Conservation (phyloP, 805 yeast genomes). For the Teunomyces lycoperdinae region DNA sequence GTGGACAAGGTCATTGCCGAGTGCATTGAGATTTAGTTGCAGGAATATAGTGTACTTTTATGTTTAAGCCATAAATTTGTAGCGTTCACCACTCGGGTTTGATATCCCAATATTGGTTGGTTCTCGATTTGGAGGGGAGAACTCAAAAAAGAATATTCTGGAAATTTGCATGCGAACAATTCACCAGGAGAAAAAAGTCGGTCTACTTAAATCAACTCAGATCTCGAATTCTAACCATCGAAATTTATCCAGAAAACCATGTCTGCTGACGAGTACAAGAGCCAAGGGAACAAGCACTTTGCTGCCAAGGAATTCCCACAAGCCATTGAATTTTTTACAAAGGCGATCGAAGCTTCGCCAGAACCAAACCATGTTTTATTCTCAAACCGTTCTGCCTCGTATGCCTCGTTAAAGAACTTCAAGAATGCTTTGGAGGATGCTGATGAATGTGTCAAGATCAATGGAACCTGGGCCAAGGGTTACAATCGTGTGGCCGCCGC, state of each 20-base stretch:
- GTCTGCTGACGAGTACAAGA: conserved; percentile 77
- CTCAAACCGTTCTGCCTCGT: conserved; percentile 92
- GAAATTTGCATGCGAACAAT: not conserved
- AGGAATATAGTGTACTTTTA: not conserved
- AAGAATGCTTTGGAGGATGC: conserved; percentile 81
- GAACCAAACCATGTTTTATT: conserved; percentile 87
- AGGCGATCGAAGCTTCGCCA: conserved; percentile 82
- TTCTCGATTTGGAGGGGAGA: not conserved
- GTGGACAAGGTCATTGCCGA: conserved; percentile 39
- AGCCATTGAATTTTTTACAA: conserved; percentile 77
- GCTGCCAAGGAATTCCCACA: conserved; percentile 77
- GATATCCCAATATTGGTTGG: too few species aligned
- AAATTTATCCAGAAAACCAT: conserved; percentile 18
- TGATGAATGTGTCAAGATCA: conserved; percentile 72
- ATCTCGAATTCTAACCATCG: not conserved
- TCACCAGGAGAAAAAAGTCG: not conserved
- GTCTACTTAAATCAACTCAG: not conserved
- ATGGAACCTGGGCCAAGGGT: conserved; percentile 92
- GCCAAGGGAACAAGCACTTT: conserved; percentile 91
- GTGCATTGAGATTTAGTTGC: conserved; percentile 5
- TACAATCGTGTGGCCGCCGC: conserved; percentile 94
- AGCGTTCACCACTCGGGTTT: too few species aligned
- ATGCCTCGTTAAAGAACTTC: conserved; percentile 76
- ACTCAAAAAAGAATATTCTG: not conserved
- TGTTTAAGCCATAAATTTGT: conserved; percentile 1